A percentile compares a stretch with the other conserved stretches of the same genome.
Conservation (phyloP, 2,329 filamentous ascomycete species). For the Cladosporium austrohemisphaericum region DNA sequence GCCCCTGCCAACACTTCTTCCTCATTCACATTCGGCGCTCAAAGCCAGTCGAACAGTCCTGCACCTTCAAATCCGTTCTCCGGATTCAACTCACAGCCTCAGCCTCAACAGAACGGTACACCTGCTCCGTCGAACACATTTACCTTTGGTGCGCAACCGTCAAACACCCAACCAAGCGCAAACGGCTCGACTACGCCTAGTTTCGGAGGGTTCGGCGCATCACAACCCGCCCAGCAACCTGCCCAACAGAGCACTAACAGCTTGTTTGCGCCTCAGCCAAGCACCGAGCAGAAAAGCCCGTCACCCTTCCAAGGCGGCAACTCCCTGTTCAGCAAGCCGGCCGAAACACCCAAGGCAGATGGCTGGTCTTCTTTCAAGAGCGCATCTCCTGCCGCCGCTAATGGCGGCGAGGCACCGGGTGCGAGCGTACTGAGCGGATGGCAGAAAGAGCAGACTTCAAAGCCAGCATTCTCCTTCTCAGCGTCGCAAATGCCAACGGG, state of each 20-base stretch:
- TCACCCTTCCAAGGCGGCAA: constrained; percentile 5
- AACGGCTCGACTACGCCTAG: constrained; percentile 12
- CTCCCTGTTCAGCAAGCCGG: constrained; percentile 13
- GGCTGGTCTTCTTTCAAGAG: constrained; percentile 12
- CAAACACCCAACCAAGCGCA: constrained; percentile 10
- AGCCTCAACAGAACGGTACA: not conserved
- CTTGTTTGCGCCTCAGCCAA: constrained; percentile 12
- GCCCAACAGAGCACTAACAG: constrained; percentile 9
- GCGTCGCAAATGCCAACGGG: constrained; percentile 6
- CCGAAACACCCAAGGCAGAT: constrained; percentile 15
- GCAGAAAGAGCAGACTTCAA: constrained; percentile 14
- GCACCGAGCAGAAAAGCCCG: constrained; percentile 15
- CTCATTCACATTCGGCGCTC: constrained; percentile 4
- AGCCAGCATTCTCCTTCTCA: constrained; percentile 11
- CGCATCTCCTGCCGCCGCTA: constrained; percentile 5
- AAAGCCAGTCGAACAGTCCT: constrained; percentile 7
- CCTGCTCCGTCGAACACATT: constrained; percentile 6
- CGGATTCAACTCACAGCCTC: constrained; percentile 7
- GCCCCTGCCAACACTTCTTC: not conserved
- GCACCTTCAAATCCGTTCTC: constrained; percentile 8
- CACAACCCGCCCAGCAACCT: constrained; percentile 3
- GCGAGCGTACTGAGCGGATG: constrained; percentile 16
- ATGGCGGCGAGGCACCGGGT: not conserved
- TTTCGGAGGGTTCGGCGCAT: constrained; percentile 15
- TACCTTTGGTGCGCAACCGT: constrained; percentile 9